Base-by-base conservation (phyloP, 2,329 filamentous ascomycete species). In the Acarospora socialis region DNA sequence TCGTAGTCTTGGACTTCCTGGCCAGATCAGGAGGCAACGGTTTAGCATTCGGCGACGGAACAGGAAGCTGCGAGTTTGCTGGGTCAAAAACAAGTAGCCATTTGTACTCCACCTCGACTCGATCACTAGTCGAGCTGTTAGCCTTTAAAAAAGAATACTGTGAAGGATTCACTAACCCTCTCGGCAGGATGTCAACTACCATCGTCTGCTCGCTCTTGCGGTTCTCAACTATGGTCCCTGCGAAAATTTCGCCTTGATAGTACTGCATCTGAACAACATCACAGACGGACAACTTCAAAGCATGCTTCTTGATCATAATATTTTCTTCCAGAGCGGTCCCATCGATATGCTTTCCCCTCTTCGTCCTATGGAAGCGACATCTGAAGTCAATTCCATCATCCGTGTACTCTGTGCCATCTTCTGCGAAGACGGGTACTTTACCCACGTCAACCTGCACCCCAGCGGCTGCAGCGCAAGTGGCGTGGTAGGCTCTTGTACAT, bases 401-500 rank as follows among this genome's bases (percentile, higher is more conserved):
- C 43, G 81, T 87, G 54, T 94, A 94, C 52, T 94, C 84, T 1
- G 76, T 83, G 5, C 84, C 84, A 49, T 94, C 84, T 45, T 92
- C 82, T 31, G 78, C 81, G 52, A 86, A 87, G 2, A 92, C 80
- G 0, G 83, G 81, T 18, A 92, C 76, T 21, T 83, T 73, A 18
- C 81, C 81, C 46, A 83, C 73, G 51, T 98, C 87, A 29, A 94
- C 76, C 50, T 92, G 81, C 2, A 94, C 84, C 35, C 90, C 90
- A 21, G 86, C 87, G 14, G 87, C 77, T 5, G 84, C 78, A 3
- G 90, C 90, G 52, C 90, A 98, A 2, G 86, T 95, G 10, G 87
- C 81, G 52, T 98, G 90, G 56, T 94, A 98, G 6, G 87, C 79
- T 41, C 90, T 69, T 3, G 82, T 79, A 48, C 90, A 98, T 53